Evolutionary conservation across 495 filamentous ascomycete species (phyloP).

Genomic region (Penicillium coprophilum): DNA sequence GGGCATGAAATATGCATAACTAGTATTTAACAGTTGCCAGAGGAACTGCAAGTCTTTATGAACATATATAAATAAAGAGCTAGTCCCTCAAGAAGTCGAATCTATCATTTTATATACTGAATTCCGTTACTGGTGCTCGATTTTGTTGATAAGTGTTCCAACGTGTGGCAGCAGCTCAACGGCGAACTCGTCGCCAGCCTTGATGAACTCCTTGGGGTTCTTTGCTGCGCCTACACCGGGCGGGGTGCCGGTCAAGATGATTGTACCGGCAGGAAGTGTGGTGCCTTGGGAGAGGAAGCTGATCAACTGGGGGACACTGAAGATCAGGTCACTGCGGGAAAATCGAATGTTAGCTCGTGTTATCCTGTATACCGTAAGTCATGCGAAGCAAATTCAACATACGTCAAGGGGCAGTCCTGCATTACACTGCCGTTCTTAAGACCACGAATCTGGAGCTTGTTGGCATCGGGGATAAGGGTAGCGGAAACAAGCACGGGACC

Average conservation of each 20-base stretch:
- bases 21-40: not conserved
- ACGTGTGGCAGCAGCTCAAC: conserved; percentile 52
- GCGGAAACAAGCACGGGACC: conserved; percentile 58
- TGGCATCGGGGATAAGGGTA: conserved; percentile 59
- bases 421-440: conserved; percentile 67
- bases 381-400: conserved; percentile 17
- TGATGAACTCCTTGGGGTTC: conserved; percentile 55
- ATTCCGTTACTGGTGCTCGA: conserved; percentile 32
- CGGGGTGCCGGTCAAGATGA: conserved; percentile 83
- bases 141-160: conserved; percentile 42
- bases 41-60: not conserved
- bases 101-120: not conserved
- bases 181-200: conserved; percentile 59
- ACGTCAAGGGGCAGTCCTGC: conserved; percentile 62
- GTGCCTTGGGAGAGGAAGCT: conserved; percentile 75
- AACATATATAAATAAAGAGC: not conserved
- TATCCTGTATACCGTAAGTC: not conserved
- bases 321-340: conserved; percentile 67
- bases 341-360: conserved; percentile 4
- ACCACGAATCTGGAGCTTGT: conserved; percentile 61
- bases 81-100: not conserved
- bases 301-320: conserved; percentile 70
- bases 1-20: not conserved
- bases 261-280: conserved; percentile 73
- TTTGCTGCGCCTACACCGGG: conserved; percentile 53